Evolutionary conservation across 352 stramenopile species (phyloP), one percentile per base, ranked within the genome.

Genomic region (Phytophthora pini): DNA sequence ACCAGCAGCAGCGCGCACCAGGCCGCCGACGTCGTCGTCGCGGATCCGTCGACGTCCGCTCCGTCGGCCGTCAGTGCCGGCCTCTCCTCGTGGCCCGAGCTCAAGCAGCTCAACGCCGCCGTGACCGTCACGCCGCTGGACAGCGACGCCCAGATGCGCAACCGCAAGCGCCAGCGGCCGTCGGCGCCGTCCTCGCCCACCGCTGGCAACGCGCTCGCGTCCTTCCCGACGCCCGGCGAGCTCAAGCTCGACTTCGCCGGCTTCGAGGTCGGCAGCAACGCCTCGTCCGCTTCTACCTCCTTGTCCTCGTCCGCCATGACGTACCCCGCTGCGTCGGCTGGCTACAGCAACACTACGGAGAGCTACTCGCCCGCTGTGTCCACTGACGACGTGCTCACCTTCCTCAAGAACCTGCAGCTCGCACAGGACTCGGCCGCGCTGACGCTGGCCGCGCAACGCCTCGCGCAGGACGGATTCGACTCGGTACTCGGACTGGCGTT

Each of bases 241-340:
- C 74, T 92, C 47, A 86, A 92, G 51, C 65, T 92, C 46, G 82
- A 83, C 65, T 89, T 87, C 56, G 70, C 76, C 20, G 79, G 79
- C 52, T 84, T 83, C 36, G 68, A 86, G 39, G 60, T 82, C 17
- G 73, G 64, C 31, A 41, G 24, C 46, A 70, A 52, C 49, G 61
- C 34, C 49, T 49, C 56, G 49, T 55, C 64, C 24, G 24, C 48
- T 29, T 65, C 64, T 34, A 31, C 45, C 44, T 32, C 59, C 17
- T 51, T 70, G 39, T 44, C 68, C n/a, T 60, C 59, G 15, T 53
- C 54, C 4, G 48, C 36, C 45, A 72, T 66, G 51, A 61, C 46
- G 27, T 68, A 63, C 38, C 47, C 69, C 0, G 39, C 46, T 22
- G 26, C 45, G 11, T 59, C 47, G 7, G 61, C 12, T 43, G 50